Conservation (phyloP, 139 green algal genomes). For the Mesostigma viride region DNA sequence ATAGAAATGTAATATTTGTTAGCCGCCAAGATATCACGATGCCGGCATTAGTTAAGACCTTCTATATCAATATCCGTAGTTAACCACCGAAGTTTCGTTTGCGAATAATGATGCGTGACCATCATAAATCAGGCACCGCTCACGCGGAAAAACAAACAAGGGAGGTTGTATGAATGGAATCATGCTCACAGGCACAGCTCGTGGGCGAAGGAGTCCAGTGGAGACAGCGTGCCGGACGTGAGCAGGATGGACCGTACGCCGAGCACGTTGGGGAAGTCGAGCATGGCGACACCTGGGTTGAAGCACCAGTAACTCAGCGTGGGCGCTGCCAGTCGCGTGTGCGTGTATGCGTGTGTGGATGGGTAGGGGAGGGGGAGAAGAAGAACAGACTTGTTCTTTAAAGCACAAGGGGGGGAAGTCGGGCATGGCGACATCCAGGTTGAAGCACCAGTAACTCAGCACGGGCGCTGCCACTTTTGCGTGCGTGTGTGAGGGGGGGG, state of each 20-base stretch:
- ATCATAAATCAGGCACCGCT: too few species aligned
- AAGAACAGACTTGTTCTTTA: too few species aligned
- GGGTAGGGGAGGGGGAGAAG: neutral
- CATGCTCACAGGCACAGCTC: conserved; percentile 71
- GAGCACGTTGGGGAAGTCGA: conserved; percentile 33
- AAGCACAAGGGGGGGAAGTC: conserved; percentile 34
- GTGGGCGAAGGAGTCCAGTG: conserved; percentile 69
- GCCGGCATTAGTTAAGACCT: too few species aligned
- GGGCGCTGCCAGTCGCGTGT: too few species aligned
- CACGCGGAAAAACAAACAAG: too few species aligned
- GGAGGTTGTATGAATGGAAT: too few species aligned
- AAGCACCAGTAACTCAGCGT: conserved; percentile 92
- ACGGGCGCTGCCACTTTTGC: too few species aligned
- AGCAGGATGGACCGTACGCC: conserved; percentile 67
- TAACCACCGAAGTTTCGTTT: too few species aligned
- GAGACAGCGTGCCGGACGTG: conserved; percentile 80
- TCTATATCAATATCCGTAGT: too few species aligned
- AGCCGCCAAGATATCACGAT: too few species aligned
- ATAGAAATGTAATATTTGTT: too few species aligned
- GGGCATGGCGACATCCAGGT: conserved; percentile 48
- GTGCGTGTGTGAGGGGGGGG: neutral
- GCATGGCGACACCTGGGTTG: conserved; percentile 50
- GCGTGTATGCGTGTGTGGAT: conserved; percentile 4
- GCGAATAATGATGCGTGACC: too few species aligned
- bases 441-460: conserved; percentile 89